Evolutionary conservation across 176 grass and related monocot genomes (phyloP).

Genomic region (Areca catechu): DNA sequence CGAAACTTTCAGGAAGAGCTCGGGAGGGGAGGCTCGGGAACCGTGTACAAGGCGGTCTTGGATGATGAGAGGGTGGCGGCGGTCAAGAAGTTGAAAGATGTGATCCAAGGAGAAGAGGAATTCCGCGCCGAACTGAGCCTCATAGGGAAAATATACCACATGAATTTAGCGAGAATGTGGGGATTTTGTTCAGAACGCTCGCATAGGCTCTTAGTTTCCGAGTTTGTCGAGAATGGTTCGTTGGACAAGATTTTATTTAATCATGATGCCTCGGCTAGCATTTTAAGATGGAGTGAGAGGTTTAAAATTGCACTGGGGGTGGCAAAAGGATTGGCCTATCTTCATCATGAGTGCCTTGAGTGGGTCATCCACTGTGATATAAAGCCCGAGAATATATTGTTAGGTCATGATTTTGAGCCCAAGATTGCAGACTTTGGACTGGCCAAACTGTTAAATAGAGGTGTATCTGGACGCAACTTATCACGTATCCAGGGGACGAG

Average conservation of each 20-base stretch:
- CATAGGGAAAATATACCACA: conserved; percentile 26
- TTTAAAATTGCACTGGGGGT: conserved; percentile 24
- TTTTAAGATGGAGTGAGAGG: not conserved
- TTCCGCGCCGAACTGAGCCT: conserved; percentile 21
- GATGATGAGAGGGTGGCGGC: conserved; percentile 15
- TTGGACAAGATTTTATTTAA: conserved; percentile 14
- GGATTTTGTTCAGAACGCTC: conserved; percentile 23
- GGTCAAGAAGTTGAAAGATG: conserved; percentile 26
- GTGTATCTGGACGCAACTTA: conserved; percentile 1
- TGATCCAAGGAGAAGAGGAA: conserved; percentile 21
- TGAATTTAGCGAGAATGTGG: conserved; percentile 22
- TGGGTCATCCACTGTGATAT: conserved; percentile 57
- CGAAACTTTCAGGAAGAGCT: conserved; percentile 17
- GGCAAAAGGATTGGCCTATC: conserved; percentile 36
- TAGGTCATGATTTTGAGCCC: conserved; percentile 25
- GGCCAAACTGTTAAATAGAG: conserved; percentile 16
- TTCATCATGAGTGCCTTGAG: conserved; percentile 47
- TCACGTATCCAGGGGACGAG: conserved; percentile 19
- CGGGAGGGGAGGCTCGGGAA: conserved; percentile 15
- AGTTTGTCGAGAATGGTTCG: conserved; percentile 25
- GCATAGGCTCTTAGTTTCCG: conserved; percentile 23
- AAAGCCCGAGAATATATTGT: conserved; percentile 35
- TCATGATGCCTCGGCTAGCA: not conserved
- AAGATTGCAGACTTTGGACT: conserved; percentile 30
- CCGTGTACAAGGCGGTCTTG: conserved; percentile 19